Percentiles rank a stretch among this genome's conserved stretches.
Conservation (phyloP, 306 rosid species). For the Dryas octopetala region DNA sequence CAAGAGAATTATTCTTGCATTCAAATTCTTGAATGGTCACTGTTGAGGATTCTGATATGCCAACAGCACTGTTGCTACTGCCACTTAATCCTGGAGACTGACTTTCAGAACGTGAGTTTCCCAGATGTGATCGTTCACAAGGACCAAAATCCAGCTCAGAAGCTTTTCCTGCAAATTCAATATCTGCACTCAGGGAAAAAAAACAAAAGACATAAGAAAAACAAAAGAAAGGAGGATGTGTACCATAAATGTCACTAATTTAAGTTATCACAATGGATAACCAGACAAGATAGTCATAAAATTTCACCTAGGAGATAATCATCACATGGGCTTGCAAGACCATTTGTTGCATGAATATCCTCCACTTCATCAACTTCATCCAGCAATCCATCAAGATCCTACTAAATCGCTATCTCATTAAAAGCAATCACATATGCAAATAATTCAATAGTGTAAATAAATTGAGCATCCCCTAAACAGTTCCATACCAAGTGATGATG, state of each 20-base stretch:
- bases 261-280: constrained; percentile 18
- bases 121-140: constrained; percentile 44
- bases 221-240: constrained; percentile 11
- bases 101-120: constrained; percentile 65
- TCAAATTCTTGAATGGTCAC: constrained; percentile 56
- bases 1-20: constrained; percentile 48
- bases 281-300: constrained; percentile 6
- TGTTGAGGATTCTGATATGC: constrained; percentile 59
- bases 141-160: constrained; percentile 43
- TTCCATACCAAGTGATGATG: background rate
- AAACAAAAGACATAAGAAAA: constrained; percentile 12
- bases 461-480: background rate
- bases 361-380: constrained; percentile 73
- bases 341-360: constrained; percentile 60
- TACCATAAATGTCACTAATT: background rate
- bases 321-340: constrained; percentile 59
- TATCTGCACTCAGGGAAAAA: constrained; percentile 46
- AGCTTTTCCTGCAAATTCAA: constrained; percentile 55
- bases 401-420: constrained; percentile 40
- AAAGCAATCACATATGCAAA: constrained; percentile 23
- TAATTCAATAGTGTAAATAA: background rate
- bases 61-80: constrained; percentile 60
- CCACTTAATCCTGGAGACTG: constrained; percentile 80
- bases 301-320: constrained; percentile 73
- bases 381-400: constrained; percentile 91